These are phyloP conservation scores for Pulveroboletus sp. DNA, from an alignment of 768 basidiomycete genomes.

Conservation along the genomic window DNA sequence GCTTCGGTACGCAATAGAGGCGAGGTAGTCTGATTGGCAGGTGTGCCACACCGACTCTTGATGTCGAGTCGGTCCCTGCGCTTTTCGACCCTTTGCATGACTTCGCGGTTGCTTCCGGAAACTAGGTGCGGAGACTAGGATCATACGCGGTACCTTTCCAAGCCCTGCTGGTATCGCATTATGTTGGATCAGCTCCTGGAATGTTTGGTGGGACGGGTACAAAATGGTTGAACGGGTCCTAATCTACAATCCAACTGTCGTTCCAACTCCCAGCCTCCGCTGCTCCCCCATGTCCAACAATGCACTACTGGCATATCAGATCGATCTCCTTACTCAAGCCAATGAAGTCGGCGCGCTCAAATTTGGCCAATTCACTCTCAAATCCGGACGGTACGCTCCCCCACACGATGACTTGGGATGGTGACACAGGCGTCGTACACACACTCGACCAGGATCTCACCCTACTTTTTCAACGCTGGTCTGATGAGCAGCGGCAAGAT, in stretches of 20 bases:
- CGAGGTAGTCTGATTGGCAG: no score
- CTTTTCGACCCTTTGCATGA: no score
- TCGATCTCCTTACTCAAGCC: conserved; percentile 62
- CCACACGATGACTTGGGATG: background rate
- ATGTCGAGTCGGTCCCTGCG: no score
- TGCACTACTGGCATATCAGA: conserved; percentile 47
- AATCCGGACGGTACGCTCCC: conserved; percentile 83
- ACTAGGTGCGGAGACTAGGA: no score
- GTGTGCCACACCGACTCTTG: no score
- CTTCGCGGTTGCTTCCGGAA: no score
- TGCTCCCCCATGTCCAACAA: conserved; percentile 17
- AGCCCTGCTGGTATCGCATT: no score
- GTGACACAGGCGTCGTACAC: background rate
- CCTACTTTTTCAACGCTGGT: conserved; percentile 97
- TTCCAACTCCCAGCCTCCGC: background rate
- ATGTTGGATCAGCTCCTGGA: no score
- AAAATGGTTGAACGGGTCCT: background rate
- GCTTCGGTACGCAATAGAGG: no score
- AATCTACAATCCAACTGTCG: background rate
- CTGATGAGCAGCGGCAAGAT: conserved; percentile 81
- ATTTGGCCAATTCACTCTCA: conserved; percentile 90
- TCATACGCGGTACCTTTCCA: no score
- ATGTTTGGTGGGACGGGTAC: background rate
- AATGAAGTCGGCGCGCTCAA: conserved; percentile 72
- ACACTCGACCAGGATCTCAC: conserved; percentile 57